phyloP scores from a whole-genome alignment of 768 basidiomycete species.

The Leccinum boreale region DNA sequence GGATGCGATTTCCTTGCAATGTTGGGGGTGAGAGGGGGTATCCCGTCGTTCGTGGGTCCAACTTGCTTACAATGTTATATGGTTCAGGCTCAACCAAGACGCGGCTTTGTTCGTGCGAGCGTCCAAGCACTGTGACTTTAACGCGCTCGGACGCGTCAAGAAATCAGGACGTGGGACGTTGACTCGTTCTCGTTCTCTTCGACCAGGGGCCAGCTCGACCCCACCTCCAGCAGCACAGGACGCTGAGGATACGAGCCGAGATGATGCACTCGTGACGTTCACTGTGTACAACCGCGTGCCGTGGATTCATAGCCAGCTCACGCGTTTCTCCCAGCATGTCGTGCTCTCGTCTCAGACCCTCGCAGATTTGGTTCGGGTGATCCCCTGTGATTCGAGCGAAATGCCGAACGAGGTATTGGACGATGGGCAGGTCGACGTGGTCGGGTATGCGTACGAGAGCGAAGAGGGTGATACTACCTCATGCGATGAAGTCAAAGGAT shows the following conservation, averaged over 20 bases:
- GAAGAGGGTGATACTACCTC: background rate
- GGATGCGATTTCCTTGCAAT: conserved; percentile 49
- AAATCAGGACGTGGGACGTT: conserved; percentile 34
- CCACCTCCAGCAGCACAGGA: background rate
- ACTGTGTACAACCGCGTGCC: conserved; percentile 58
- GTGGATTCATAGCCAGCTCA: conserved; percentile 59
- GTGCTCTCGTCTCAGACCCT: conserved; percentile 72
- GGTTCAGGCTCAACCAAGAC: conserved; percentile 45
- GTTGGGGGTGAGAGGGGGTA: conserved; percentile 53
- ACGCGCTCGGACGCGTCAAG: conserved; percentile 41
- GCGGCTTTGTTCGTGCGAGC: conserved; percentile 62
- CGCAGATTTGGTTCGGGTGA: conserved; percentile 51
- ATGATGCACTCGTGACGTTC: conserved; percentile 57
- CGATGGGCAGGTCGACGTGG: conserved; percentile 25
- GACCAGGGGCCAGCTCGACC: background rate
- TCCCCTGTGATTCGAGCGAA: conserved; percentile 64
- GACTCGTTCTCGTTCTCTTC: background rate
- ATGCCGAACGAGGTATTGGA: conserved; percentile 41
- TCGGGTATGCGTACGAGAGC: conserved; percentile 30
- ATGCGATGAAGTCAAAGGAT: conserved; percentile 29
- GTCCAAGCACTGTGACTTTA: conserved; percentile 64
- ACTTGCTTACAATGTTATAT: too few relatives aligned
- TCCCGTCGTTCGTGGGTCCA: too few relatives aligned
- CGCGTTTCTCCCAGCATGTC: conserved; percentile 65
- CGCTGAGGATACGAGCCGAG: conserved; percentile 2